A percentile compares a stretch with the other conserved stretches of the same genome.
Conservation (phyloP, 139 green algal species). For the Chlamydomonas applanata region DNA sequence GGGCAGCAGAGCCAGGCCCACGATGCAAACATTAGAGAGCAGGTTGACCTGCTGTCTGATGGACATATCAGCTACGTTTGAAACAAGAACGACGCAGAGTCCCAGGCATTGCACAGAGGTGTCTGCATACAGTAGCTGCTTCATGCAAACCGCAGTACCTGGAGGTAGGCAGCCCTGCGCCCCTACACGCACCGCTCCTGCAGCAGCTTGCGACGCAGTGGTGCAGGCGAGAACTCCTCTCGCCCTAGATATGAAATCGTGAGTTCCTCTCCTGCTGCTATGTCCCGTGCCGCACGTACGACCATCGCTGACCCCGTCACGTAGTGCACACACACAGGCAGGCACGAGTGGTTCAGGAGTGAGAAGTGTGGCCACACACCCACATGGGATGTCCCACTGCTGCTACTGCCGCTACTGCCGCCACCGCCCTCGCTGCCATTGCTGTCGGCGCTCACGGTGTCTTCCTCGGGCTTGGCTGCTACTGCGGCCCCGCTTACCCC, state of each 20-base stretch:
- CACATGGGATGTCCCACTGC: slow-evolving; percentile 18
- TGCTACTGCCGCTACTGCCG: not conserved
- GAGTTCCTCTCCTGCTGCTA: slow-evolving; percentile 29
- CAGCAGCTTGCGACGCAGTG: slow-evolving; percentile 10
- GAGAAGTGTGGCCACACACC: slow-evolving; percentile 47
- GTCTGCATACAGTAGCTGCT: too few relatives aligned
- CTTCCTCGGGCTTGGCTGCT: too few relatives aligned
- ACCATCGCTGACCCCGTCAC: slow-evolving; percentile 39
- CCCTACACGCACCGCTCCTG: slow-evolving; percentile 27
- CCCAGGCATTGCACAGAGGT: too few relatives aligned
- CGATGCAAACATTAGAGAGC: too few relatives aligned
- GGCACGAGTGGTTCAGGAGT: slow-evolving; percentile 48
- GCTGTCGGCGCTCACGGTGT: too few relatives aligned
- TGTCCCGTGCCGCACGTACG: slow-evolving; percentile 33
- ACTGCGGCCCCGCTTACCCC: too few relatives aligned
- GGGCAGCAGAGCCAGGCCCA: too few relatives aligned
- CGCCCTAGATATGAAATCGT: slow-evolving; percentile 43
- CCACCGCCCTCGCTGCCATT: slow-evolving; percentile 5
- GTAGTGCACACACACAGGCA: slow-evolving; percentile 48
- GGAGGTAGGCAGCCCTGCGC: too few relatives aligned
- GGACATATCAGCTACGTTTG: too few relatives aligned
- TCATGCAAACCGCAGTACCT: too few relatives aligned
- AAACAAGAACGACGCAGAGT: too few relatives aligned
- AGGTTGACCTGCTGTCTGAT: too few relatives aligned
- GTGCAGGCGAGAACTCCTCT: slow-evolving; percentile 35